Conservation (phyloP, 2,329 filamentous ascomycete species). For the Bertia moriformis region DNA sequence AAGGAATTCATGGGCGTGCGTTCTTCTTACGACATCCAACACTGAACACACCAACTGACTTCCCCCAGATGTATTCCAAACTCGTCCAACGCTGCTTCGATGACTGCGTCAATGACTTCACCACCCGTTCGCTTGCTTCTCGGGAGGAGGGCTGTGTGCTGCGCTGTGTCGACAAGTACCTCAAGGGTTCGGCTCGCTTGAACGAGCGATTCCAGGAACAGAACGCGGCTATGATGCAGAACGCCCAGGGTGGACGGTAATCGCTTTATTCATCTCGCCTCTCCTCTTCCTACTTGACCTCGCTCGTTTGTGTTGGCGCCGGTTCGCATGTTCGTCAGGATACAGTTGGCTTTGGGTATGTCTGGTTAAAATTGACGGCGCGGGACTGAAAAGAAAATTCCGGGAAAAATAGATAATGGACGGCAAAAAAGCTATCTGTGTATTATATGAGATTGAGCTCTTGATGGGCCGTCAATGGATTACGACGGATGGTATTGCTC, state of each 20-base stretch:
- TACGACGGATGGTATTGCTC: too few species aligned
- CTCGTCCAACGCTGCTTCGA: slow-evolving; percentile 84
- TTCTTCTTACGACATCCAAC: slow-evolving; percentile 9
- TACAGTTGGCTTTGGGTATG: too few species aligned
- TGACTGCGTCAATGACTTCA: slow-evolving; percentile 96
- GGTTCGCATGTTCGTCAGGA: too few species aligned
- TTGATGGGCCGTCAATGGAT: too few species aligned
- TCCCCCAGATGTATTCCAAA: slow-evolving; percentile 48
- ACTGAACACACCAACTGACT: too few species aligned
- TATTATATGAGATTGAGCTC: too few species aligned
- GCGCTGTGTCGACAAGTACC: slow-evolving; percentile 90
- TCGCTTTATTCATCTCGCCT: not conserved
- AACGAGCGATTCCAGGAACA: slow-evolving; percentile 76
- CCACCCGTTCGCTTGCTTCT: slow-evolving; percentile 79
- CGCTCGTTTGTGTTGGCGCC: too few species aligned
- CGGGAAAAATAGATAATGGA: too few species aligned
- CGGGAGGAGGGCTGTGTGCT: slow-evolving; percentile 85
- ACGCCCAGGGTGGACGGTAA: not conserved
- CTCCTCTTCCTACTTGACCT: too few species aligned
- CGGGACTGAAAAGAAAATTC: too few species aligned
- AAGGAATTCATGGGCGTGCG: slow-evolving; percentile 96
- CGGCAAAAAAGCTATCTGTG: too few species aligned
- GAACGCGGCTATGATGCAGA: slow-evolving; percentile 36
- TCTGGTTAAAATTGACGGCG: too few species aligned
- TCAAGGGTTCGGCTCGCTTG: slow-evolving; percentile 80